Evolutionary conservation across 768 basidiomycete genomes (phyloP).

Genomic region (Boletus coccyginus): DNA sequence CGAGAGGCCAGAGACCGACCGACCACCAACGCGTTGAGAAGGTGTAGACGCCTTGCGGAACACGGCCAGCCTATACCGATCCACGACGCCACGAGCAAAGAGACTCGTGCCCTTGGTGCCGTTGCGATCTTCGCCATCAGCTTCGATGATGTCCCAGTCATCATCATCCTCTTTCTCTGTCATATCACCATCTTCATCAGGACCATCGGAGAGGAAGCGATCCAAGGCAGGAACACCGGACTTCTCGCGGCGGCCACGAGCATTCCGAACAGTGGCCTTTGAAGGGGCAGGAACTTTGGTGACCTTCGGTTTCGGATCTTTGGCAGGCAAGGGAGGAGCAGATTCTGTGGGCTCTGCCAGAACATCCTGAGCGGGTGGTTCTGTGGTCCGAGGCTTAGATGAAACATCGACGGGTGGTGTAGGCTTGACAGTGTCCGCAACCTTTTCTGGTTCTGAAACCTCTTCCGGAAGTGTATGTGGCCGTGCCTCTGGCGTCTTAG

Average conservation of each 20-base stretch:
- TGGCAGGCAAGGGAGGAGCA: constrained; percentile 31
- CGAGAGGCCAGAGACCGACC: constrained; percentile 59
- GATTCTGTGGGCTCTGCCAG: constrained; percentile 16
- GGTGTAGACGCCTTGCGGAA: constrained; percentile 82
- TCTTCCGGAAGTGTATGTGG: constrained; percentile 35
- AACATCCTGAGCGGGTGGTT: constrained; percentile 2
- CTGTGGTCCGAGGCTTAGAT: constrained; percentile 14
- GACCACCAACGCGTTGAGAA: constrained; percentile 41
- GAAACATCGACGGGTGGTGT: constrained; percentile 11
- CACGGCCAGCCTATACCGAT: constrained; percentile 80
- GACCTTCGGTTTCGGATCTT: constrained; percentile 31
- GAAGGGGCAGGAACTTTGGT: constrained; percentile 13
- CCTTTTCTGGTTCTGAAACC: constrained; percentile 15
- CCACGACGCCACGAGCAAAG: constrained; percentile 89
- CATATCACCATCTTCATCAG: constrained; percentile 41
- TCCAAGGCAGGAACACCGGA: constrained; percentile 83
- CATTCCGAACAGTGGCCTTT: constrained; percentile 23
- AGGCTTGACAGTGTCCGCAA: constrained; percentile 12
- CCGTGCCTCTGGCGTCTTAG: constrained; percentile 76
- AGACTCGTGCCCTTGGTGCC: constrained; percentile 77
- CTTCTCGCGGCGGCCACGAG: constrained; percentile 65
- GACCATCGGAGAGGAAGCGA: constrained; percentile 58
- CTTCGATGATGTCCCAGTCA: constrained; percentile 91
- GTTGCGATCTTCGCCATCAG: constrained; percentile 79
- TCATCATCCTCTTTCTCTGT: constrained; percentile 61